These are phyloP conservation scores for Myxozyma kluyveri DNA, from an alignment of 805 yeast species.

Conservation along the genomic window DNA sequence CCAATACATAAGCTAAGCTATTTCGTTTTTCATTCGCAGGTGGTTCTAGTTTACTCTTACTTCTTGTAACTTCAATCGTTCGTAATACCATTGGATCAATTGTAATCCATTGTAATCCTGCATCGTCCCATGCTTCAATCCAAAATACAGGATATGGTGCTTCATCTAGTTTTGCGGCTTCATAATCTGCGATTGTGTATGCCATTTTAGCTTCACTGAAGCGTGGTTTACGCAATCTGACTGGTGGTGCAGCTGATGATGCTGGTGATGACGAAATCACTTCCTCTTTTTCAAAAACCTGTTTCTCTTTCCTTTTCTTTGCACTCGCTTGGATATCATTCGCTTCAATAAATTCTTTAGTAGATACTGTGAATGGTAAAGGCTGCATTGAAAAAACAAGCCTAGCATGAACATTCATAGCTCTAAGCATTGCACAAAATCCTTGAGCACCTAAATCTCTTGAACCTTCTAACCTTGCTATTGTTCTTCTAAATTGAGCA, in stretches of 20 bases:
- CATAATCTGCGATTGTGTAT: conserved; percentile 24
- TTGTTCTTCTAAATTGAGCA: conserved; percentile 12
- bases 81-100: conserved; percentile 73
- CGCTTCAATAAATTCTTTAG: background rate
- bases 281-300: background rate
- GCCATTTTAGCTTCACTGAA: conserved; percentile 13
- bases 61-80: conserved; percentile 59
- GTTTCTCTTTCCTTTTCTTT: background rate
- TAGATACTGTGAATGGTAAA: conserved; percentile 64
- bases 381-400: conserved; percentile 84
- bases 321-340: background rate
- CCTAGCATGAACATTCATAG: conserved; percentile 69
- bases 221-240: conserved; percentile 26
- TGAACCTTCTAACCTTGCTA: conserved; percentile 50
- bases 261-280: conserved; percentile 2
- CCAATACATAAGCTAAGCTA: conserved; percentile 69
- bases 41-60: conserved; percentile 67
- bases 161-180: conserved; percentile 14
- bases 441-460: conserved; percentile 84
- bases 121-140: conserved; percentile 91
- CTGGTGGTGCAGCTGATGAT: conserved; percentile 9
- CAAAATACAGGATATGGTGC: conserved; percentile 70
- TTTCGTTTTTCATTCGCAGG: conserved; percentile 58
- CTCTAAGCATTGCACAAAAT: conserved; percentile 69
- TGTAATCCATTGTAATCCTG: conserved; percentile 71